phyloP scores from a whole-genome alignment of 257 asterid species.

The Ehretia macrophylla region DNA sequence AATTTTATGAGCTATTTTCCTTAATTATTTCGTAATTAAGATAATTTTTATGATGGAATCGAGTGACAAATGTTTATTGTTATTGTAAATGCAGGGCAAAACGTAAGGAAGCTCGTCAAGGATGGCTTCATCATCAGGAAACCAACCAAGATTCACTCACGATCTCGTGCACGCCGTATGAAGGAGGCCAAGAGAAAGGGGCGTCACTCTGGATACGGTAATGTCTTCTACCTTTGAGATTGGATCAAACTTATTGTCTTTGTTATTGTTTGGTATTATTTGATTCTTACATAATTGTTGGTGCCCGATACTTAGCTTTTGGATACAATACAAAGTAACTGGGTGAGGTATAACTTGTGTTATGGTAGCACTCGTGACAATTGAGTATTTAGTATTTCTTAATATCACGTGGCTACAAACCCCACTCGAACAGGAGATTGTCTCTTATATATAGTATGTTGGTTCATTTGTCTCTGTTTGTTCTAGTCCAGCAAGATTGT shows the following conservation, averaged over 20 bases:
- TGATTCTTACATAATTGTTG: not conserved
- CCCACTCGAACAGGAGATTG: no score
- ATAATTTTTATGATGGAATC: no score
- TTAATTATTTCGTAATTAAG: no score
- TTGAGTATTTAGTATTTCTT: no score
- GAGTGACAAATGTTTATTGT: not conserved
- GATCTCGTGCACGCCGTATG: slow-evolving; percentile 93
- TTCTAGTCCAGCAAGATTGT: no score
- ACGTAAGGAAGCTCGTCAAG: slow-evolving; percentile 78
- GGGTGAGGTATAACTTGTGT: no score
- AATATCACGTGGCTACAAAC: no score
- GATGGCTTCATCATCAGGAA: slow-evolving; percentile 94
- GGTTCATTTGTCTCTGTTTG: no score
- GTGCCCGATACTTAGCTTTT: not conserved
- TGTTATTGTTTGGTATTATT: not conserved
- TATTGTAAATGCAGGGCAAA: slow-evolving; percentile 49
- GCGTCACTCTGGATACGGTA: slow-evolving; percentile 98
- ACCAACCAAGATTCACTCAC: slow-evolving; percentile 93
- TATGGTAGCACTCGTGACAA: no score
- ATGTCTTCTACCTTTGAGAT: not conserved
- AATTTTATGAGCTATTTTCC: no score
- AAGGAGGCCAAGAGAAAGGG: slow-evolving; percentile 96
- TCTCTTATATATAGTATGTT: no score
- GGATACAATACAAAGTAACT: not conserved
- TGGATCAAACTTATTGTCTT: no score